Evolutionary conservation across 31 red algal genomes (phyloP), one percentile per base, ranked within the genome.

Genomic region (Odonthalia washingtoniensis): DNA sequence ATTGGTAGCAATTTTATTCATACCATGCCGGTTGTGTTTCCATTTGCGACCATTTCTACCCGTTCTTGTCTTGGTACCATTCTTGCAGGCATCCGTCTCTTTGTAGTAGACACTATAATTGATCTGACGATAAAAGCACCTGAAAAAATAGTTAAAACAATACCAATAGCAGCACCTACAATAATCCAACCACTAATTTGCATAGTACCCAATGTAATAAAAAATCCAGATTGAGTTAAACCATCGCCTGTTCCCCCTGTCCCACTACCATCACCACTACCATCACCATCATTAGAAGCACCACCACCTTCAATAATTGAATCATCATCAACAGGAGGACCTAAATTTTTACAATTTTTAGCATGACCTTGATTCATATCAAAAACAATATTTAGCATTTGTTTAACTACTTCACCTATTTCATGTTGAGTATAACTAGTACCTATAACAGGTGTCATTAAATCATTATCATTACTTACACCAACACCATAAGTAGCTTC

Each of bases 381-480:
- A 68, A 87, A n/a, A 60, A 92, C 72, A 28, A 77, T 5, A 16
- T 57, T 24, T 40, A 81, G 90, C 67, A 92, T 92, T 38, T 73
- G 33, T 5, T 2, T 5, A 14, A 92, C 35, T 24, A 92, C 63
- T 24, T 6, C 31, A 18, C 90, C 90, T 30, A 70, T 41, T 37
- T 92, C 87, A 62, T 92, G 90, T 65, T 92, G 90, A 62, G 37
- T 69, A 60, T 92, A 92, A 49, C 65, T 69, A 40, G 83, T 72
- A 37, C 83, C 77, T 6, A 92, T 92, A 1, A 77, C 83, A 0
- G 90, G 90, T 32, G 90, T 92, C 90, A 92, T 92, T 75, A 92
- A 67, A 43, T 87, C 90, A 75, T 92, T 92, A 24, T 72, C 66
- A 46, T 85, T 74, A 3, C 76, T 70, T 24, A 9, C 76, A 3